These are phyloP conservation scores for Lachnellula occidentalis DNA, from an alignment of 2,329 filamentous ascomycete genomes.

Conservation along the genomic window DNA sequence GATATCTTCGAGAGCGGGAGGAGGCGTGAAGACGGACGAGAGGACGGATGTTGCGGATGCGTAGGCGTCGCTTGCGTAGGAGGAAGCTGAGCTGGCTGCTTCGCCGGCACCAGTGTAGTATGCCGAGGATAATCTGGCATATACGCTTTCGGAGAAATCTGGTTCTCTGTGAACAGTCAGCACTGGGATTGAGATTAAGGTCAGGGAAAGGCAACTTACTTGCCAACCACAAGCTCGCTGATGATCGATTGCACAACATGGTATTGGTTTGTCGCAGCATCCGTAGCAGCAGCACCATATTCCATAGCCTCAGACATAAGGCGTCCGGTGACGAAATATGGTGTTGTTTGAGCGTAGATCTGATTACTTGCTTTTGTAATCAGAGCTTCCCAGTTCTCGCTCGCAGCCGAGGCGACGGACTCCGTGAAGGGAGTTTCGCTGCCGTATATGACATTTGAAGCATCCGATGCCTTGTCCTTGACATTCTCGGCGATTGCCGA, in stretches of 20 bases:
- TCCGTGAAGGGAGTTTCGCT: conserved; percentile 47
- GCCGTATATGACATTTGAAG: conserved; percentile 24
- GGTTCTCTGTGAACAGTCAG: conserved; percentile 45
- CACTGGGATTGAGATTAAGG: not conserved
- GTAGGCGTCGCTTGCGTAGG: conserved; percentile 44
- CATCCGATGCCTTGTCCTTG: conserved; percentile 35
- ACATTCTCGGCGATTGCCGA: conserved; percentile 43
- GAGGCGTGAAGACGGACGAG: conserved; percentile 48
- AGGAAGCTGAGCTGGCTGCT: conserved; percentile 43
- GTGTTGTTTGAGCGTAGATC: conserved; percentile 29
- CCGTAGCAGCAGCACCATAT: conserved; percentile 58
- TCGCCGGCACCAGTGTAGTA: conserved; percentile 58
- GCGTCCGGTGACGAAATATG: conserved; percentile 35
- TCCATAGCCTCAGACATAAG: conserved; percentile 46
- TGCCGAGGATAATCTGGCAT: conserved; percentile 63
- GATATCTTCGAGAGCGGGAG: conserved; percentile 52
- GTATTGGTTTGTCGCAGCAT: conserved; percentile 58
- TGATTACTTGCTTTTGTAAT: conserved; percentile 30
- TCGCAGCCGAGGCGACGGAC: conserved; percentile 43
- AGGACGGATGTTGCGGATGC: conserved; percentile 40
- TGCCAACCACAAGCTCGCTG: conserved; percentile 69
- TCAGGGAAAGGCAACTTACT: conserved; percentile 28
- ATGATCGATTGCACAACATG: conserved; percentile 65
- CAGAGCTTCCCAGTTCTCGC: conserved; percentile 34
- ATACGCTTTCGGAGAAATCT: conserved; percentile 74